Conservation (phyloP, 2,329 filamentous ascomycete species). For the Nigrospora oryzae region DNA sequence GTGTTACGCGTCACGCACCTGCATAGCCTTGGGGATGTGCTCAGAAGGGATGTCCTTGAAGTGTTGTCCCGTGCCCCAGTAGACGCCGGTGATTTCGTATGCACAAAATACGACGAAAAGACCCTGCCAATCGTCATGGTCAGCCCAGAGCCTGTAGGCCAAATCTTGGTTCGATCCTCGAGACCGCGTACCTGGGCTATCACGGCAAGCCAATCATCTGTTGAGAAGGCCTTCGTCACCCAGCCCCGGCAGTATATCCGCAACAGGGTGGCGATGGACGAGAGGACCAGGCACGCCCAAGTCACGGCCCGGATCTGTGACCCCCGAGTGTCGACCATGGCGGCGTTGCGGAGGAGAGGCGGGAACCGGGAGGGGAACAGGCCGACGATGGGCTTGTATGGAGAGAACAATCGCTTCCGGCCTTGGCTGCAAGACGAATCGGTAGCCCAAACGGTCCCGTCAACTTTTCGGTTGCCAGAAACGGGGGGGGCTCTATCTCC, state of each 20-base stretch:
- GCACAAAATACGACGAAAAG: constrained; percentile 16
- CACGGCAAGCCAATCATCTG: constrained; percentile 24
- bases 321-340: constrained; percentile 9
- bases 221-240: constrained; percentile 21
- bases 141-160: too few species aligned
- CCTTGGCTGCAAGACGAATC: too few species aligned
- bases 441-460: too few species aligned
- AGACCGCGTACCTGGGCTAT: constrained; percentile 16
- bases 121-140: constrained; percentile 2
- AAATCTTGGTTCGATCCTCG: too few species aligned
- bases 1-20: constrained; percentile 1
- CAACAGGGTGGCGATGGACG: constrained; percentile 18
- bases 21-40: constrained; percentile 17
- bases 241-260: constrained; percentile 22
- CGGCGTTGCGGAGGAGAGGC: neutral
- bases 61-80: constrained; percentile 18
- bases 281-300: constrained; percentile 25
- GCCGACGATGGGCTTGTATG: too few species aligned
- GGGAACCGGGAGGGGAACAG: too few species aligned
- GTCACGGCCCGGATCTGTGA: constrained; percentile 15
- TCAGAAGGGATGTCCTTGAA: constrained; percentile 8
- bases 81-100: constrained; percentile 17
- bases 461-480: too few species aligned
- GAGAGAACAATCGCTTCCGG: too few species aligned
- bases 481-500: too few species aligned